Evolutionary conservation across 345 rosid genomes (phyloP).

Genomic region (Fremontodendron californicum): DNA sequence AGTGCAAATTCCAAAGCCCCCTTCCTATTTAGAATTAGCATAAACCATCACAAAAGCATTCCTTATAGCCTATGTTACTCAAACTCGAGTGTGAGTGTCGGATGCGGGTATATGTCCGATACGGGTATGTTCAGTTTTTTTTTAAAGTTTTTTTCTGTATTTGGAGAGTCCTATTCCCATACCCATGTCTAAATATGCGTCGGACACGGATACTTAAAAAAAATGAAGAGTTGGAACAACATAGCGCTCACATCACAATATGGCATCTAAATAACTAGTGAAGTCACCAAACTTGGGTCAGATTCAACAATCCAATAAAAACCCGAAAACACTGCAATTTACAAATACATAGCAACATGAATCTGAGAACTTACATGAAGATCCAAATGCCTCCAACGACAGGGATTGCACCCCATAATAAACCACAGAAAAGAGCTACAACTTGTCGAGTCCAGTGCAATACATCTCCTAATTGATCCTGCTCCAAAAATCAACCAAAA

Average conservation of each 20-base stretch:
- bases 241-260: not conserved
- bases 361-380: constrained; percentile 47
- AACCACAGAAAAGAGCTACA: constrained; percentile 70
- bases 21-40: not conserved
- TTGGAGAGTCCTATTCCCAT: too few species aligned
- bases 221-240: too few species aligned
- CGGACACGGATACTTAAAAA: too few species aligned
- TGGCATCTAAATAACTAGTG: not conserved
- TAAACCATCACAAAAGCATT: not conserved
- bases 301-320: not conserved
- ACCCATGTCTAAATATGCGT: too few species aligned
- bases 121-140: too few species aligned
- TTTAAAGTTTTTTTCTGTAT: too few species aligned
- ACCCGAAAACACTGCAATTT: not conserved
- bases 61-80: too few species aligned
- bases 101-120: too few species aligned
- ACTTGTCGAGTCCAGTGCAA: constrained; percentile 97
- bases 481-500: constrained; percentile 14
- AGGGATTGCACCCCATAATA: constrained; percentile 81
- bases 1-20: not conserved
- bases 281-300: not conserved
- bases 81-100: too few species aligned
- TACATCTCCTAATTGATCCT: constrained; percentile 98
- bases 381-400: constrained; percentile 88
- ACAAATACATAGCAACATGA: not conserved